These are phyloP conservation scores for Boletus rufocinnamomeus DNA, from an alignment of 768 basidiomycete genomes.

Conservation along the genomic window DNA sequence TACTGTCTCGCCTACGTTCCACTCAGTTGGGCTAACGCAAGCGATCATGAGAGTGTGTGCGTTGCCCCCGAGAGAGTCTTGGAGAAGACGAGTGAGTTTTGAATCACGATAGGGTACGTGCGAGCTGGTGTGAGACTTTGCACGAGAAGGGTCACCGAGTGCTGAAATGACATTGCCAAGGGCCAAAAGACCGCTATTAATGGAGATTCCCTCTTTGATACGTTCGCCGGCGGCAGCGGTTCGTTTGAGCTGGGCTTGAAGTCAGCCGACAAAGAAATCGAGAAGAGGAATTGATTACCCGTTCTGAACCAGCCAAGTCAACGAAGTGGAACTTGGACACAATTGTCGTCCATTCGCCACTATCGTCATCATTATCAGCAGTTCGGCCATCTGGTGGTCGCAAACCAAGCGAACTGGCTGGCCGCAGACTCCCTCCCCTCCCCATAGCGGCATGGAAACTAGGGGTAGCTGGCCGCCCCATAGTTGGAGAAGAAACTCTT, in stretches of 20 bases:
- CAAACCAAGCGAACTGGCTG: constrained; percentile 76
- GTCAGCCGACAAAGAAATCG: constrained; percentile 18
- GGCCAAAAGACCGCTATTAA: constrained; percentile 94
- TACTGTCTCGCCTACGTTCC: constrained; percentile 91
- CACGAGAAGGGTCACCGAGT: constrained; percentile 88
- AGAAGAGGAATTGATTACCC: constrained; percentile 48
- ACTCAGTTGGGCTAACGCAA: constrained; percentile 94
- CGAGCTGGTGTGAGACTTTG: constrained; percentile 78
- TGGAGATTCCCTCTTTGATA: constrained; percentile 98
- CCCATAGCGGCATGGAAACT: constrained; percentile 77
- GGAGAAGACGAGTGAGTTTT: constrained; percentile 78
- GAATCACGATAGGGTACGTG: constrained; percentile 99
- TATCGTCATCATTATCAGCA: constrained; percentile 54
- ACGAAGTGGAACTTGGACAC: constrained; percentile 98
- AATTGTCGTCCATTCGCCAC: constrained; percentile 85
- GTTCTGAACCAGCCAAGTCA: constrained; percentile 94
- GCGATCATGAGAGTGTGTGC: constrained; percentile 99
- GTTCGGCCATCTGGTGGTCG: constrained; percentile 51
- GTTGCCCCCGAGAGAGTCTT: constrained; percentile 95
- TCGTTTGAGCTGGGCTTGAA: constrained; percentile 73
- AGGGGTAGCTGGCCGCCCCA: constrained; percentile 76
- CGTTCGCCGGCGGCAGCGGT: constrained; percentile 96
- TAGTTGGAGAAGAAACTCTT: constrained; percentile 75
- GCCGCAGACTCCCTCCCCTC: constrained; percentile 65
- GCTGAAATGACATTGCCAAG: constrained; percentile 99